A percentile compares a stretch with the other conserved stretches of the same genome.
Evolutionary conservation across 2,329 filamentous ascomycete genomes (phyloP).

Genomic region (Aspergillus sp.): DNA sequence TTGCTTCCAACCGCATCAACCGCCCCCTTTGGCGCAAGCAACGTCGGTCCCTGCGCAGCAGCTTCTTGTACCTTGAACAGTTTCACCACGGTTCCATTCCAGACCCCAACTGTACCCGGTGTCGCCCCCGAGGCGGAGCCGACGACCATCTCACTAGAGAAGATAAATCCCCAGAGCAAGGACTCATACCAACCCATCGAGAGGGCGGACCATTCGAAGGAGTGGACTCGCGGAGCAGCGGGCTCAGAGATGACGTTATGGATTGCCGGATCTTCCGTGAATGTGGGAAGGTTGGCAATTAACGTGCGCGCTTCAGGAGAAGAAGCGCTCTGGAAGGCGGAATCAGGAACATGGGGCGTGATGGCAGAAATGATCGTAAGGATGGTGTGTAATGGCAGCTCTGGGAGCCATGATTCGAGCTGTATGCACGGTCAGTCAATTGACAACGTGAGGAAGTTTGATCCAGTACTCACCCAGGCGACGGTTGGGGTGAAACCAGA

Average conservation of each 20-base stretch:
- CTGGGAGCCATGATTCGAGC: slow-evolving; percentile 93
- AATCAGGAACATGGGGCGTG: slow-evolving; percentile 48
- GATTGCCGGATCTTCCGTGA: slow-evolving; percentile 55
- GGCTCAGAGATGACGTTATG: slow-evolving; percentile 68
- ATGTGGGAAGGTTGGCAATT: slow-evolving; percentile 42
- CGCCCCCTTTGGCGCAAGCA: slow-evolving; percentile 82
- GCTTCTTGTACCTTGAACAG: slow-evolving; percentile 89
- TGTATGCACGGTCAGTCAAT: slow-evolving; percentile 26
- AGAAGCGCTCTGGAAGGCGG: slow-evolving; percentile 42
- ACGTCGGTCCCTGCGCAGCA: slow-evolving; percentile 71
- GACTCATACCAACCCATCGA: slow-evolving; percentile 95
- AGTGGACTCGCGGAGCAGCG: slow-evolving; percentile 72
- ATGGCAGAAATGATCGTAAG: slow-evolving; percentile 69
- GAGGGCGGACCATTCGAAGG: slow-evolving; percentile 90
- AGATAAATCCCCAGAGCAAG: slow-evolving; percentile 89
- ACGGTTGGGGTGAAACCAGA: slow-evolving; percentile 71
- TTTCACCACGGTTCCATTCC: slow-evolving; percentile 86
- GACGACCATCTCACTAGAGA: slow-evolving; percentile 79
- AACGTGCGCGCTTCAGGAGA: slow-evolving; percentile 41
- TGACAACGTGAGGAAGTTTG: not conserved
- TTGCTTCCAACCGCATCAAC: slow-evolving; percentile 92
- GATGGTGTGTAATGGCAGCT: slow-evolving; percentile 83
- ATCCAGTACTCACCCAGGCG: slow-evolving; percentile 58
- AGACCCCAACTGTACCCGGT: slow-evolving; percentile 84
- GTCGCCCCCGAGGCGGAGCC: slow-evolving; percentile 47